Conservation (phyloP, 805 yeast species). For the Wickerhamiella australiensis region DNA sequence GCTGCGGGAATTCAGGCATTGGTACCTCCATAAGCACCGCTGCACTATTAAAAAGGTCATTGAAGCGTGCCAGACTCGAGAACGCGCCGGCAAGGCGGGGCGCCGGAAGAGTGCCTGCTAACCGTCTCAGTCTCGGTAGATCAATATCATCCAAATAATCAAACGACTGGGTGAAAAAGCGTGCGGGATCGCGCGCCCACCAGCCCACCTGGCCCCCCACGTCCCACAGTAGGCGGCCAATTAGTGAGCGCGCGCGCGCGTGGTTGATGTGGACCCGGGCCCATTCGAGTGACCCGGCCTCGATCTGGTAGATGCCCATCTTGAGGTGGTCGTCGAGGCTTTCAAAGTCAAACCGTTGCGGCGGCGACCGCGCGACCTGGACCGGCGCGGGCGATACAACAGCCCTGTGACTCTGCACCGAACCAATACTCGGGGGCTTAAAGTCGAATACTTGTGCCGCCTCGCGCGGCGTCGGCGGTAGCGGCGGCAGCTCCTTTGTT, state of each 20-base stretch:
- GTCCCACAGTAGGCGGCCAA: conserved; percentile 61
- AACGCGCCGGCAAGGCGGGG: conserved; percentile 44
- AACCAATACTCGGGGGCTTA: not conserved
- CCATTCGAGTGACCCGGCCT: conserved; percentile 50
- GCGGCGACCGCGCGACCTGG: not conserved
- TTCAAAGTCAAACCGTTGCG: conserved; percentile 1
- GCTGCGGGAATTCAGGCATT: not conserved
- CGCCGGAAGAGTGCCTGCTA: conserved; percentile 41
- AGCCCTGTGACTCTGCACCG: not conserved
- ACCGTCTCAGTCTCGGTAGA: not conserved
- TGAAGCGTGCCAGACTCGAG: not conserved
- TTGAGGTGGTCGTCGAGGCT: conserved; percentile 8
- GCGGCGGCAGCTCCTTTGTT: conserved; percentile 1
- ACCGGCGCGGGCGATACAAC: not conserved
- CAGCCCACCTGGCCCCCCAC: conserved; percentile 27
- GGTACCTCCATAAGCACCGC: not conserved
- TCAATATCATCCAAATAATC: not conserved
- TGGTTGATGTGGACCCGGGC: conserved; percentile 55
- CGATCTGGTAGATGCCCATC: conserved; percentile 19
- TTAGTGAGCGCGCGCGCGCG: conserved; percentile 46
- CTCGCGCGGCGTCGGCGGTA: not conserved
- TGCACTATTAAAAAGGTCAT: not conserved
- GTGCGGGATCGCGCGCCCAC: conserved; percentile 3
- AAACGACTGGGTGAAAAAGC: not conserved
- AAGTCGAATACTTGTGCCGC: not conserved